Evolutionary conservation across 2,329 filamentous ascomycete genomes (phyloP), one percentile per base, ranked within the genome.

Genomic region (Fusarium chlamydosporum): DNA sequence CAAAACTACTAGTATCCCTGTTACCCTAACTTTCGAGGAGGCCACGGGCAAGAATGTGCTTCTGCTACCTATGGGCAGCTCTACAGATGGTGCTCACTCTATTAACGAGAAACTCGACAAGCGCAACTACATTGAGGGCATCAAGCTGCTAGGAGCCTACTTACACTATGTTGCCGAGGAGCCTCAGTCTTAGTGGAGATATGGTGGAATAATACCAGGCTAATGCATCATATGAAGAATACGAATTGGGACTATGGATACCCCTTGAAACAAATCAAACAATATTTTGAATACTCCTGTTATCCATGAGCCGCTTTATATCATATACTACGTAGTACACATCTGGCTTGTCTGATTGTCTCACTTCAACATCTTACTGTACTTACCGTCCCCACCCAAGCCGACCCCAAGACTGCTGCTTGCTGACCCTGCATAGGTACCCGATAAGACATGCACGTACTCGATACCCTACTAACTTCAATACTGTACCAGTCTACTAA

Each of bases 61-160:
- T 59, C 84, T 99, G 71, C 82, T 99, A 72, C 96, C 96, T 33
- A 98, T 99, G 96, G 96, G 96, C 45, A 97, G 92, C 84, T 96
- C 92, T 42, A 99, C 95, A 2, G 96, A 98, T 79, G 94, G 92
- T 41, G 96, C 96, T 9, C 96, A 99, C 83, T 97, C 93, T 34
- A 96, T 97, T 82, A 99, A 99, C 80, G 96, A 98, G 88, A 97
- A 97, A 87, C 85, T 99, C 60, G 96, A 99, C 81, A 94, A 92
- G 87, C 89, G 88, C 77, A 99, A 99, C 83, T 99, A 99, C 80
- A 97, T 99, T 76, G 94, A 99, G 84, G 96, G 96, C 48, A 97
- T 92, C 75, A 99, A 99, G 88, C 82, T 99, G 67, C 82, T 99
- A 60, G 96, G 96, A 47, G 92, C 95, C 5, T 99, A 99, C 79